These are phyloP conservation scores for Galerina sulciceps DNA, from an alignment of 768 basidiomycete species.

Conservation along the genomic window DNA sequence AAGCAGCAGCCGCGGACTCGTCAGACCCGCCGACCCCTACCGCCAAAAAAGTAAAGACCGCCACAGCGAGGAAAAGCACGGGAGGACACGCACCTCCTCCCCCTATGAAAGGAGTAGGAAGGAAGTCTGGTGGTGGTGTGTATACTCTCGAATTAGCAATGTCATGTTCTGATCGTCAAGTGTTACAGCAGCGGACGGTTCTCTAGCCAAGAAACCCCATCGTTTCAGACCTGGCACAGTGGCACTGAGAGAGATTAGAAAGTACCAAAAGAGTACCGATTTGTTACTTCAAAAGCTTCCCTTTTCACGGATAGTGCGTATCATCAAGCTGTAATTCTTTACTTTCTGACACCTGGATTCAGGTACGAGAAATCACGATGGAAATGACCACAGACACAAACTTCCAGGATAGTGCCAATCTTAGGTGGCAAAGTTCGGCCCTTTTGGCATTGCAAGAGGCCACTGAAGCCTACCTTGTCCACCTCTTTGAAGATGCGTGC, in stretches of 20 bases:
- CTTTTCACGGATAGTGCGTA: conserved; percentile 87
- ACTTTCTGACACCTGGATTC: background rate
- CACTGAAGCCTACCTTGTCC: conserved; percentile 92
- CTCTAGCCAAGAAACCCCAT: conserved; percentile 47
- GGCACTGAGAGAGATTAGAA: conserved; percentile 90
- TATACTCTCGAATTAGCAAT: background rate
- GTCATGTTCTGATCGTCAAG: background rate
- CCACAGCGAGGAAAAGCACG: conserved; percentile 86
- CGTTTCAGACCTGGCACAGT: conserved; percentile 91
- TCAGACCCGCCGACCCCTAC: conserved; percentile 51
- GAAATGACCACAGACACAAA: conserved; percentile 86
- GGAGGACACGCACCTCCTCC: conserved; percentile 63
- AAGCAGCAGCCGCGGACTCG: conserved; percentile 42
- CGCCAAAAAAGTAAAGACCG: conserved; percentile 51
- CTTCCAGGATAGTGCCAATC: conserved; percentile 55
- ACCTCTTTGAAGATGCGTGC: conserved; percentile 98
- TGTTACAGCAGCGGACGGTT: conserved; percentile 24
- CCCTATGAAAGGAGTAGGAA: conserved; percentile 19
- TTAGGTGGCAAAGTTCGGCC: conserved; percentile 97
- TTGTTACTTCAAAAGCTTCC: conserved; percentile 86
- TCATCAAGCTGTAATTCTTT: background rate
- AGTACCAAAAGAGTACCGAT: conserved; percentile 94
- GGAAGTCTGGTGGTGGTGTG: conserved; percentile 6
- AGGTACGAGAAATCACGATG: conserved; percentile 92
- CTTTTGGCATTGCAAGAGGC: conserved; percentile 95